These are phyloP conservation scores for Closterium sp. DNA, from an alignment of 139 green algal genomes.

Conservation along the genomic window DNA sequence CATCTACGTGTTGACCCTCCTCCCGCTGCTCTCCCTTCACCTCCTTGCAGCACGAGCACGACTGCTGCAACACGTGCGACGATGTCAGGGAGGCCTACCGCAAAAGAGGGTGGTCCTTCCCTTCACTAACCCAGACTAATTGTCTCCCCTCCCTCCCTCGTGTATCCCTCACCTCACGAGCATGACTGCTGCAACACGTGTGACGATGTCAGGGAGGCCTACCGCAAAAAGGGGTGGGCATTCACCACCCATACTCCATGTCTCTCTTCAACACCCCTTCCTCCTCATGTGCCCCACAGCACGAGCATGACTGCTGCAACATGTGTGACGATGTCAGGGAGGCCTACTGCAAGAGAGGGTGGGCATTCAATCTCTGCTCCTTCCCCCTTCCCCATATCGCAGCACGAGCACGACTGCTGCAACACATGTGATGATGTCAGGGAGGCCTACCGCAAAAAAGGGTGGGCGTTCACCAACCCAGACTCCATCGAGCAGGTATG, in stretches of 20 bases:
- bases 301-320: slow-evolving; percentile 82
- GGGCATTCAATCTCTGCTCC: slow-evolving; percentile 39
- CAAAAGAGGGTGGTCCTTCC: too few species aligned
- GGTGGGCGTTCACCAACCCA: slow-evolving; percentile 41
- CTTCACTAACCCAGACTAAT: too few species aligned
- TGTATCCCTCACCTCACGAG: not conserved
- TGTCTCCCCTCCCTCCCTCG: too few species aligned
- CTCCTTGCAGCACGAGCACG: slow-evolving; percentile 18
- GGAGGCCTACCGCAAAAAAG: slow-evolving; percentile 51
- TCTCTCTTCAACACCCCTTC: not conserved
- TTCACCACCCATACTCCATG: too few species aligned
- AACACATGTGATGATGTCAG: slow-evolving; percentile 90
- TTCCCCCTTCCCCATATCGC: not conserved
- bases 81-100: slow-evolving; percentile 73
- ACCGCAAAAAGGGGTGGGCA: too few species aligned
- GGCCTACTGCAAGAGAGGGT: slow-evolving; percentile 52
- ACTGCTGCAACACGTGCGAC: slow-evolving; percentile 95
- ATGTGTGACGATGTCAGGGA: slow-evolving; percentile 84
- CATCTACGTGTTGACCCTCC: too few species aligned
- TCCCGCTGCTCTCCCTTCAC: too few species aligned
- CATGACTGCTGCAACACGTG: slow-evolving; percentile 93
- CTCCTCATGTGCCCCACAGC: too few species aligned
- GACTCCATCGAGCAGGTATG: not conserved
- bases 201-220: slow-evolving; percentile 73
- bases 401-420: slow-evolving; percentile 75